Percentiles rank a stretch among this genome's conserved stretches.
Conservation (phyloP, 148 eudicot species). For the Spergularia marina region DNA sequence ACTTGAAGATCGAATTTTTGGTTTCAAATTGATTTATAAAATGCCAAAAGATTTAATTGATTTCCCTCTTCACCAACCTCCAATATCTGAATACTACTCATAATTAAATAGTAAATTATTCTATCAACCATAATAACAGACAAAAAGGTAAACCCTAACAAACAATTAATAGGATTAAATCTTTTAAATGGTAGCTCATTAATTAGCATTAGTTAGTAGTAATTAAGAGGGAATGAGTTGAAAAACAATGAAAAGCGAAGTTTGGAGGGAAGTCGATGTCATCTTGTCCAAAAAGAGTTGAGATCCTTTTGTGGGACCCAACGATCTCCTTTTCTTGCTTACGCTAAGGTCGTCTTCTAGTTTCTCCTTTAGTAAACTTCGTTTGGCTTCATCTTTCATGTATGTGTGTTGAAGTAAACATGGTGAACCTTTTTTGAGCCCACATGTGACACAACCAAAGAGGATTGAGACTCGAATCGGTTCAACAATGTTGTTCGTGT, state of each 20-base stretch:
- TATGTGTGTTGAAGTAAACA: no score
- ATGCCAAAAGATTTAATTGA: conserved; percentile 19
- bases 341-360: conserved; percentile 23
- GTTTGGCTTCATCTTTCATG: background rate
- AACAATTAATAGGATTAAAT: background rate
- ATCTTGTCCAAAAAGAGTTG: conserved; percentile 9
- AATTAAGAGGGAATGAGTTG: background rate
- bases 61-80: conserved; percentile 22
- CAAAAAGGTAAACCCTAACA: conserved; percentile 2
- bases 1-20: conserved; percentile 21
- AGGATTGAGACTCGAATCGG: no score
- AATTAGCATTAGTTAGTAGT: conserved; percentile 20
- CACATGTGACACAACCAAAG: no score
- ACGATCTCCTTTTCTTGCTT: conserved; percentile 36
- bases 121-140: conserved; percentile 19
- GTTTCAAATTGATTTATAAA: conserved; percentile 15
- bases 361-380: background rate
- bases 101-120: background rate
- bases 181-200: conserved; percentile 28
- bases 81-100: conserved; percentile 11
- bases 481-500: no score
- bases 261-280: conserved; percentile 27
- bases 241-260: conserved; percentile 6
- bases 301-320: conserved; percentile 24
- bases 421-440: no score